Percentiles rank a stretch among this genome's conserved stretches.
Conservation (phyloP, 1,284 basidiomycete genomes). For the Cystobasidium pallidum region DNA sequence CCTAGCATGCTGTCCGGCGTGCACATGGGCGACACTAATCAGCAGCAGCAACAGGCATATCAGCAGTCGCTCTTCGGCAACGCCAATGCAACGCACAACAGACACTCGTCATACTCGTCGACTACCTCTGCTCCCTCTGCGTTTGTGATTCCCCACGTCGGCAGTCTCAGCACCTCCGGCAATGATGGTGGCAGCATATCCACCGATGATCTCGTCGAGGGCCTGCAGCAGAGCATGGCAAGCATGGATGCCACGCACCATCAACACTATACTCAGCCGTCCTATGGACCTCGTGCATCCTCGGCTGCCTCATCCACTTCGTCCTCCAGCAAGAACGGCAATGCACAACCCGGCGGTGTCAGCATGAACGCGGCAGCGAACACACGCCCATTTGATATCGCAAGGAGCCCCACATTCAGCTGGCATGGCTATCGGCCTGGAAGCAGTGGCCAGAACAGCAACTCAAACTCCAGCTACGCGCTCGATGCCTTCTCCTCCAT, state of each 20-base stretch:
- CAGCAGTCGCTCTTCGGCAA: slow-evolving; percentile 17
- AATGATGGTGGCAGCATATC: not conserved
- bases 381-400: slow-evolving; percentile 4
- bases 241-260: slow-evolving; percentile 14
- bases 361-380: not conserved
- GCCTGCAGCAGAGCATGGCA: slow-evolving; percentile 33
- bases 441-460: slow-evolving; percentile 16
- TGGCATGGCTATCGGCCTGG: slow-evolving; percentile 23
- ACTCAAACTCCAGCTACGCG: not conserved
- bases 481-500: not conserved
- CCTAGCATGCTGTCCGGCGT: slow-evolving; percentile 28
- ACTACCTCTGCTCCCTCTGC: not conserved
- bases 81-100: not conserved
- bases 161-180: slow-evolving; percentile 1
- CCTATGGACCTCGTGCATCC: not conserved
- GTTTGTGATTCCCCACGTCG: not conserved
- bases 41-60: not conserved
- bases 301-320: slow-evolving; percentile 4
- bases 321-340: slow-evolving; percentile 11
- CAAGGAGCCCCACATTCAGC: not conserved
- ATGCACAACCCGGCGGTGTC: not conserved
- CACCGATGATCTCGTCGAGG: slow-evolving; percentile 27
- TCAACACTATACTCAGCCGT: not conserved
- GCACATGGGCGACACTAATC: not conserved
- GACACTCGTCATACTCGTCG: slow-evolving; percentile 17